A percentile compares a stretch with the other conserved stretches of the same genome.
These are phyloP conservation scores for Wickerhamiella azyma DNA, from an alignment of 805 yeast genomes.

Conservation along the genomic window DNA sequence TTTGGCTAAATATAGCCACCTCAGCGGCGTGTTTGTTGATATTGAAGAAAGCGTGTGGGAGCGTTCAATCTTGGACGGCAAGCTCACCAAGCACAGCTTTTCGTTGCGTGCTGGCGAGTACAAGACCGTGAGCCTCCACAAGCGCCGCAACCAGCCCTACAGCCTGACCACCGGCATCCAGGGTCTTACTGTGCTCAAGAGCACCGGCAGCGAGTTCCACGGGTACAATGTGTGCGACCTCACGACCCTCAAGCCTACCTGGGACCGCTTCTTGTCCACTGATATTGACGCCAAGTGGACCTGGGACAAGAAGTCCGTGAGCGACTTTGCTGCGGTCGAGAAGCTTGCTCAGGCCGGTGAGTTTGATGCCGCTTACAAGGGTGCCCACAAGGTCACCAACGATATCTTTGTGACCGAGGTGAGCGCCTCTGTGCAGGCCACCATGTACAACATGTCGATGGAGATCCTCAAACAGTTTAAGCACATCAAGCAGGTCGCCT, in stretches of 20 bases:
- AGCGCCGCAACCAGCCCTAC: conserved; percentile 31
- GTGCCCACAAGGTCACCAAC: conserved; percentile 56
- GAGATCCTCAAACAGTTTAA: conserved; percentile 49
- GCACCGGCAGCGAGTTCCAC: conserved; percentile 86
- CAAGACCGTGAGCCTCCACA: conserved; percentile 35
- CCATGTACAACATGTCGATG: conserved; percentile 85
- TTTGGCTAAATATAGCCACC: conserved; percentile 60
- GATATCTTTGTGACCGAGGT: conserved; percentile 71
- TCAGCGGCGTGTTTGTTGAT: conserved; percentile 52
- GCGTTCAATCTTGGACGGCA: conserved; percentile 60
- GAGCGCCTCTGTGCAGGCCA: conserved; percentile 92
- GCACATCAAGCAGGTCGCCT: conserved; percentile 49
- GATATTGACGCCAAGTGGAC: conserved; percentile 66
- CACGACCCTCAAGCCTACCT: conserved; percentile 74
- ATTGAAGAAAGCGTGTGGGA: conserved; percentile 71
- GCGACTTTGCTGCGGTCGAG: conserved; percentile 15
- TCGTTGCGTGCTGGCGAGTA: conserved; percentile 73
- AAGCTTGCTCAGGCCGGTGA: conserved; percentile 30
- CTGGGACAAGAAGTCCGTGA: conserved; percentile 37
- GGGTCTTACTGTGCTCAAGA: conserved; percentile 72
- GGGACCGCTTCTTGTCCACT: conserved; percentile 77
- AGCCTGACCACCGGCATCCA: conserved; percentile 53
- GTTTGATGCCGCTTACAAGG: conserved; percentile 51
- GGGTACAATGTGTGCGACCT: conserved; percentile 77
- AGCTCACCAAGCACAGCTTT: conserved; percentile 71